Evolutionary conservation across 768 basidiomycete species (phyloP).

Genomic region (Suillus brevipes): DNA sequence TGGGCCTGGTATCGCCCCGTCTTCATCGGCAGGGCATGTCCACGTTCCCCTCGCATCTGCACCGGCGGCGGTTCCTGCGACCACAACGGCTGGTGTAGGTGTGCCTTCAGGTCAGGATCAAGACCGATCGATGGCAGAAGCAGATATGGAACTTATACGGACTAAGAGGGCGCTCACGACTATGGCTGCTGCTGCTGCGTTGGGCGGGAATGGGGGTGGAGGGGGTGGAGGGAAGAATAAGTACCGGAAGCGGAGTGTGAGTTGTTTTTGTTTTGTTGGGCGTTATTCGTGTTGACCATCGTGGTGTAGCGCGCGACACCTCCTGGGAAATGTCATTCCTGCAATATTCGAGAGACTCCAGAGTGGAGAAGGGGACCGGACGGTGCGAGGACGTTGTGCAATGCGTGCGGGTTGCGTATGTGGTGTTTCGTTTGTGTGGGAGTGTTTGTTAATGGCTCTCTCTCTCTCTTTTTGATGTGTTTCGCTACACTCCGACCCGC

Average conservation of each 20-base stretch:
- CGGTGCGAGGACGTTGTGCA: constrained; percentile 80
- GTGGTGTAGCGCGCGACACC: constrained; percentile 72
- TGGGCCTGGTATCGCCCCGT: not conserved
- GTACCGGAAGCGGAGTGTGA: constrained; percentile 83
- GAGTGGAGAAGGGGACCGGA: constrained; percentile 87
- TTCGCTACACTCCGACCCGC: not conserved
- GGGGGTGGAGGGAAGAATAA: constrained; percentile 57
- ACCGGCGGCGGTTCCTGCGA: not conserved
- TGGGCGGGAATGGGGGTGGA: constrained; percentile 36
- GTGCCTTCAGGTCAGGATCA: constrained; percentile 23
- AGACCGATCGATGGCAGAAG: constrained; percentile 66
- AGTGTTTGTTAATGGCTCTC: not conserved
- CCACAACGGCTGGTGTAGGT: not conserved
- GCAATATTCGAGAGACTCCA: constrained; percentile 85
- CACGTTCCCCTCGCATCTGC: not conserved
- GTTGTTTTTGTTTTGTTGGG: constrained; percentile 29
- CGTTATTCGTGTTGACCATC: constrained; percentile 21
- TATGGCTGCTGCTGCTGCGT: constrained; percentile 52
- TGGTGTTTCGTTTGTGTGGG: constrained; percentile 19
- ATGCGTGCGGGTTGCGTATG: constrained; percentile 84
- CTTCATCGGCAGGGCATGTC: not conserved
- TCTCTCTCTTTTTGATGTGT: not conserved
- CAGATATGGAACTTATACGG: constrained; percentile 84
- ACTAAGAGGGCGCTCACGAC: constrained; percentile 75
- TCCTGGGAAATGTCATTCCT: constrained; percentile 85